Conservation (phyloP, 768 basidiomycete genomes). For the Neoboletus magnificus region DNA sequence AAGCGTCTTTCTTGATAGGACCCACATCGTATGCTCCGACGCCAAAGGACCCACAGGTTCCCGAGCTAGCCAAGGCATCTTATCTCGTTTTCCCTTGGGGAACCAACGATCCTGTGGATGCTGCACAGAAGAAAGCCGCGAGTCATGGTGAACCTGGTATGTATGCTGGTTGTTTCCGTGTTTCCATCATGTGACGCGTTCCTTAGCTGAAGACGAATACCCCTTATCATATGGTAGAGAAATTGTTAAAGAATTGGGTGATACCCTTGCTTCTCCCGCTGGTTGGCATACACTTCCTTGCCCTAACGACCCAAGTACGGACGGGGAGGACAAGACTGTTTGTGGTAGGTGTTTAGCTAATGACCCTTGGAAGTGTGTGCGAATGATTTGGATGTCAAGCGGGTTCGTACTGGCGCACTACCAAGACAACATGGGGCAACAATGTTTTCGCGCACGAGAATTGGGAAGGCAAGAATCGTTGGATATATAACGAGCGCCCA, state of each 20-base stretch:
- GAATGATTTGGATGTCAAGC: slow-evolving; percentile 15
- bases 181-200: background rate
- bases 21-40: slow-evolving; percentile 6
- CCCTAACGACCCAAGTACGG: slow-evolving; percentile 54
- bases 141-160: slow-evolving; percentile 18
- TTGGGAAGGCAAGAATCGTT: slow-evolving; percentile 70
- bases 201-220: background rate
- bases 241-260: slow-evolving; percentile 63
- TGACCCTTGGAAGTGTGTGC: too few relatives aligned
- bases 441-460: slow-evolving; percentile 96
- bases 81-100: slow-evolving; percentile 83
- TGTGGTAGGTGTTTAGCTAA: slow-evolving; percentile 8
- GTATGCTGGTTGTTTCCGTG: background rate
- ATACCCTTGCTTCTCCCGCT: slow-evolving; percentile 74
- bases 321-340: slow-evolving; percentile 6
- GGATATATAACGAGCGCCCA: slow-evolving; percentile 76
- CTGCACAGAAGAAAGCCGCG: slow-evolving; percentile 17
- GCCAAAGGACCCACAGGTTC: slow-evolving; percentile 9
- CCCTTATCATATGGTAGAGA: slow-evolving; percentile 26
- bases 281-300: slow-evolving; percentile 91
- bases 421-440: slow-evolving; percentile 84
- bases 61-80: slow-evolving; percentile 33
- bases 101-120: slow-evolving; percentile 78
- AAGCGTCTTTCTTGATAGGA: background rate
- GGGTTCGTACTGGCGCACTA: slow-evolving; percentile 51